phyloP scores from a whole-genome alignment of 108 stramenopile genomes.

The Discostella stelligeroides region DNA sequence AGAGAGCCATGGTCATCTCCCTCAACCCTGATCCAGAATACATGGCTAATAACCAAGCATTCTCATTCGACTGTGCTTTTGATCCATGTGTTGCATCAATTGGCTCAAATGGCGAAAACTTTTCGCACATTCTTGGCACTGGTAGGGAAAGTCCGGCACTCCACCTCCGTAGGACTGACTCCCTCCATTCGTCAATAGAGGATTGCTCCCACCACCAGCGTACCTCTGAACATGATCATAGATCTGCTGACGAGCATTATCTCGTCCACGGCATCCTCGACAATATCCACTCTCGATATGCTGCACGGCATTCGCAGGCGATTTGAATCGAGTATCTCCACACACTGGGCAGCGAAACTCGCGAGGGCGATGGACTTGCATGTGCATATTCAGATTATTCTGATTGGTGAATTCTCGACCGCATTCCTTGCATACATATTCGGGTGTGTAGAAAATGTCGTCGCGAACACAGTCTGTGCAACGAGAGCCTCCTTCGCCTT shows the following conservation, averaged over 20 bases:
- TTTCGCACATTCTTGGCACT: constrained; percentile 55
- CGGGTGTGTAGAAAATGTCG: neutral
- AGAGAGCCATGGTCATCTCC: no score
- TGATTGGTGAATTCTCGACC: constrained; percentile 47
- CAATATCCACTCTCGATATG: constrained; percentile 79
- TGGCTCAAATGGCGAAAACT: constrained; percentile 70
- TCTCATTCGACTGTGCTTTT: constrained; percentile 54
- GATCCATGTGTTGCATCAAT: constrained; percentile 71
- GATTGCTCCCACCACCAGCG: constrained; percentile 44
- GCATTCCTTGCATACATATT: constrained; percentile 52
- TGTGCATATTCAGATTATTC: constrained; percentile 76
- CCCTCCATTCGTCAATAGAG: constrained; percentile 54
- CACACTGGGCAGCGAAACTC: constrained; percentile 72
- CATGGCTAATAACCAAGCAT: constrained; percentile 35
- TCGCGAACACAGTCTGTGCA: constrained; percentile 56
- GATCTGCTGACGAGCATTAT: constrained; percentile 69
- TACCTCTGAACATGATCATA: constrained; percentile 50
- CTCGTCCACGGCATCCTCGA: constrained; percentile 53
- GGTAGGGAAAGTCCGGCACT: constrained; percentile 68
- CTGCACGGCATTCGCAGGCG: constrained; percentile 74
- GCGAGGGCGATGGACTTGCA: constrained; percentile 75
- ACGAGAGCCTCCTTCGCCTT: constrained; percentile 61
- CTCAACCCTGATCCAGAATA: no score
- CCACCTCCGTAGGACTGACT: constrained; percentile 1
- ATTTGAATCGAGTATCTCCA: constrained; percentile 57